Evolutionary conservation across 345 rosid genomes (phyloP).

Genomic region (Camelina neglecta): DNA sequence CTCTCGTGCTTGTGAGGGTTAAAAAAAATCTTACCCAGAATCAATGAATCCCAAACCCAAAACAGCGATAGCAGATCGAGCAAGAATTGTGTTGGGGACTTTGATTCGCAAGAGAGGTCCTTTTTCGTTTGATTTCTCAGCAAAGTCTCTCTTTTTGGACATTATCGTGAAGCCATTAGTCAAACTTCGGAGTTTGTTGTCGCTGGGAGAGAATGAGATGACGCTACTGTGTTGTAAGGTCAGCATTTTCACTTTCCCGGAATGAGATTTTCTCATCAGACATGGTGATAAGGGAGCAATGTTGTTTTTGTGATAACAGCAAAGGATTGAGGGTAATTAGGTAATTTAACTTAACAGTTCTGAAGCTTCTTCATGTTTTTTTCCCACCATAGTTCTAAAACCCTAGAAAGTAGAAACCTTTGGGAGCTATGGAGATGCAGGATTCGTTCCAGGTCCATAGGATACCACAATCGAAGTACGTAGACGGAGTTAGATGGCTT

Average conservation of each 20-base stretch:
- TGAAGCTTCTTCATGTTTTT: background rate
- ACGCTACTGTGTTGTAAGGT: conserved; percentile 39
- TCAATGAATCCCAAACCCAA: conserved; percentile 76
- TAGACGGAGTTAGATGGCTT: conserved; percentile 86
- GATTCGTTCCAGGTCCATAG: conserved; percentile 53
- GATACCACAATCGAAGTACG: conserved; percentile 61
- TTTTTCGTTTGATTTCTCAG: conserved; percentile 39
- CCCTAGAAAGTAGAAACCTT: conserved; percentile 38
- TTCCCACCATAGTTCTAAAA: conserved; percentile 32
- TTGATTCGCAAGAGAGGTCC: conserved; percentile 33
- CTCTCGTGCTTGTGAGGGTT: background rate
- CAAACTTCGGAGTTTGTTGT: conserved; percentile 5
- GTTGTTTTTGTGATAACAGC: background rate
- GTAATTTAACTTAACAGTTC: background rate
- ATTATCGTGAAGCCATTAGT: conserved; percentile 31
- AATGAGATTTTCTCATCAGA: background rate
- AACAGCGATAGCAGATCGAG: conserved; percentile 53
- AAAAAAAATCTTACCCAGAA: conserved; percentile 60
- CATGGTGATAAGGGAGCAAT: conserved; percentile 1
- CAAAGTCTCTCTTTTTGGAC: conserved; percentile 49
- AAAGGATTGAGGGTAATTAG: background rate
- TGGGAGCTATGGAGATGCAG: conserved; percentile 58
- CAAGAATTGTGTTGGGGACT: conserved; percentile 45
- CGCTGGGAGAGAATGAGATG: conserved; percentile 19
- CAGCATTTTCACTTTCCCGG: conserved; percentile 39